Evolutionary conservation across 257 asterid species (phyloP).

Genomic region (Forsythia suspensa): DNA sequence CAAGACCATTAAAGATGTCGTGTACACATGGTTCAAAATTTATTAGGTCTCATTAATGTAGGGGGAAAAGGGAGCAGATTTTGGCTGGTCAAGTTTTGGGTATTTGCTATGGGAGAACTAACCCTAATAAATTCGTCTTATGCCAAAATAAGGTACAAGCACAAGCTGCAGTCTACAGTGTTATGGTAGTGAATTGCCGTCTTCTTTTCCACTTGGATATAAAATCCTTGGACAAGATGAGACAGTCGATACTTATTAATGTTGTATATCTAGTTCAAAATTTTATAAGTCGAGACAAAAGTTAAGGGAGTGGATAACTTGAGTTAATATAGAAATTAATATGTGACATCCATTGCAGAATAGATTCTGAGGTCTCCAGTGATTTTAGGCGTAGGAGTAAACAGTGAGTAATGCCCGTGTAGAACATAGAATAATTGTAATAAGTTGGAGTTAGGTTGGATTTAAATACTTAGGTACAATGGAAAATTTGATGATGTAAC

Average conservation of each 20-base stretch:
- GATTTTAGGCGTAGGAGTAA: not conserved
- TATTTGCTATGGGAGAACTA: not conserved
- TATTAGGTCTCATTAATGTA: not conserved
- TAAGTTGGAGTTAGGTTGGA: not conserved
- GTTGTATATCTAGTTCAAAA: too few species aligned
- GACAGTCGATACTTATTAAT: too few species aligned
- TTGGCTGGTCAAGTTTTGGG: not conserved
- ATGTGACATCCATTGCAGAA: not conserved
- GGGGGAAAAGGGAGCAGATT: not conserved
- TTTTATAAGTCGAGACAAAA: not conserved
- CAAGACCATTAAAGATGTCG: not conserved
- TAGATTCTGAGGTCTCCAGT: not conserved
- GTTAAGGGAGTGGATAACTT: not conserved
- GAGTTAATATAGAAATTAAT: not conserved
- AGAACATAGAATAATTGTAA: not conserved
- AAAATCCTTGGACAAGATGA: too few species aligned
- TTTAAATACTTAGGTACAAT: not conserved
- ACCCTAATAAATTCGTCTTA: not conserved
- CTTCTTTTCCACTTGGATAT: too few species aligned
- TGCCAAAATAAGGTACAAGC: not conserved
- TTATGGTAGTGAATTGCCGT: too few species aligned
- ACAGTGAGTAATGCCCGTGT: not conserved
- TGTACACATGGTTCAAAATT: not conserved
- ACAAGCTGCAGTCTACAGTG: not conserved
- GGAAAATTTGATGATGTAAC: slow-evolving; percentile 2